Conservation (phyloP, 2,329 filamentous ascomycete genomes). For the Aspergillus sp. region DNA sequence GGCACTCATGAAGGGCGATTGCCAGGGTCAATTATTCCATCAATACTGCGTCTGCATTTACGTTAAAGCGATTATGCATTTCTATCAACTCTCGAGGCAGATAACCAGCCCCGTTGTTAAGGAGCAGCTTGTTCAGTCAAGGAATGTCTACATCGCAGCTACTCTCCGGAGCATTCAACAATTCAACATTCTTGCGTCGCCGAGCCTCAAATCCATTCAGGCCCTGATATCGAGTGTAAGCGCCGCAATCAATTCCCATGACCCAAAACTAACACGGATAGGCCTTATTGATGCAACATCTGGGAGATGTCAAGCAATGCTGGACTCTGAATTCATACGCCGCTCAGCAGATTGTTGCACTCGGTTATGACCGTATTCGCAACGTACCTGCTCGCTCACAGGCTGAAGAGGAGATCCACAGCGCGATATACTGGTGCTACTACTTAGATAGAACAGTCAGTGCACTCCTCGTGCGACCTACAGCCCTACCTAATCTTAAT, state of each 20-base stretch:
- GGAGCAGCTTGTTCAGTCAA: slow-evolving; percentile 13
- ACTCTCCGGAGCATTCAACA: slow-evolving; percentile 11
- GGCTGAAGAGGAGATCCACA: slow-evolving; percentile 13
- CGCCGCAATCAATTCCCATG: not conserved
- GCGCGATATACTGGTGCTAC: slow-evolving; percentile 21
- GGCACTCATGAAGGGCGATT: slow-evolving; percentile 7
- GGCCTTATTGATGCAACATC: slow-evolving; percentile 20
- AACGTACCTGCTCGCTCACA: slow-evolving; percentile 1
- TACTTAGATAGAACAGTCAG: slow-evolving; percentile 22
- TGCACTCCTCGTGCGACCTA: slow-evolving; percentile 15
- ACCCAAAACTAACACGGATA: not conserved
- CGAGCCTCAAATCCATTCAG: slow-evolving; percentile 15
- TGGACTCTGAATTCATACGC: slow-evolving; percentile 21
- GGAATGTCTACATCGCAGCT: slow-evolving; percentile 12
- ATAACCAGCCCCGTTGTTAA: slow-evolving; percentile 10
- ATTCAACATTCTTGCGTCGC: slow-evolving; percentile 13
- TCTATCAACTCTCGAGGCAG: slow-evolving; percentile 10
- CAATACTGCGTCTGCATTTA: slow-evolving; percentile 21
- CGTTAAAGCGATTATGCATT: slow-evolving; percentile 15
- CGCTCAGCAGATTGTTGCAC: slow-evolving; percentile 17
- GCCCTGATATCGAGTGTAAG: slow-evolving; percentile 20
- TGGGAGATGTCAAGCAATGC: slow-evolving; percentile 17
- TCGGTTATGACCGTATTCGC: slow-evolving; percentile 15
- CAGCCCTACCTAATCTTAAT: slow-evolving; percentile 11
- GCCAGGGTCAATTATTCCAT: slow-evolving; percentile 11